A percentile compares a stretch with the other conserved stretches of the same genome.
These are phyloP conservation scores for Persicaria maculosa DNA, from an alignment of 148 eudicot genomes.

Conservation along the genomic window DNA sequence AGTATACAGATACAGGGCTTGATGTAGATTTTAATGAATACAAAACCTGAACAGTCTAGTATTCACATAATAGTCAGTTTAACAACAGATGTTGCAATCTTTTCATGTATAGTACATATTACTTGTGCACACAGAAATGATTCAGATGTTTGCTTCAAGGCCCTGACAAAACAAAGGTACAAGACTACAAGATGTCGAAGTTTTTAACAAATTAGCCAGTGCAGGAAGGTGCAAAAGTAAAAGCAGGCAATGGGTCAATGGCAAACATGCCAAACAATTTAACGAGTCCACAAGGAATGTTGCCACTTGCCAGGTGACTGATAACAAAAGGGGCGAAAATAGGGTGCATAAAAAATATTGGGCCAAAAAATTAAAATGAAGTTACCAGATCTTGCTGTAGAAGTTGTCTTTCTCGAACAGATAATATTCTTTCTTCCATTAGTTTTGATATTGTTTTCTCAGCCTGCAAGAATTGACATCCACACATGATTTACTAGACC, in stretches of 20 bases:
- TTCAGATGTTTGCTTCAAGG: not conserved
- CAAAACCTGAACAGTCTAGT: not conserved
- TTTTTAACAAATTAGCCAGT: not conserved
- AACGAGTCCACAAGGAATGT: not conserved
- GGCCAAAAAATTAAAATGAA: not conserved
- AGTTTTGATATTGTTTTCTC: constrained; percentile 46
- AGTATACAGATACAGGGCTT: not conserved
- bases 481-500: constrained; percentile 10
- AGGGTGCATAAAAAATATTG: not conserved
- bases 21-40: not conserved
- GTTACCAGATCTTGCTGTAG: constrained; percentile 67
- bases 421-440: constrained; percentile 54
- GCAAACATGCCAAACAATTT: not conserved
- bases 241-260: not conserved
- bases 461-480: constrained; percentile 43
- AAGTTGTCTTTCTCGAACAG: constrained; percentile 43
- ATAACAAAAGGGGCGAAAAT: not conserved
- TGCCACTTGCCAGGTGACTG: not conserved
- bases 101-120: not conserved
- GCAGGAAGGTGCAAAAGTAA: not conserved
- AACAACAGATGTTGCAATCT: not conserved
- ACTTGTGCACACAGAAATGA: not conserved
- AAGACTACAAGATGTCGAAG: not conserved
- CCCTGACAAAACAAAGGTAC: not conserved
- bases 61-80: not conserved